A percentile compares a stretch with the other conserved stretches of the same genome.
phyloP scores from a whole-genome alignment of 352 stramenopile species.

The Phytophthora sp. region DNA sequence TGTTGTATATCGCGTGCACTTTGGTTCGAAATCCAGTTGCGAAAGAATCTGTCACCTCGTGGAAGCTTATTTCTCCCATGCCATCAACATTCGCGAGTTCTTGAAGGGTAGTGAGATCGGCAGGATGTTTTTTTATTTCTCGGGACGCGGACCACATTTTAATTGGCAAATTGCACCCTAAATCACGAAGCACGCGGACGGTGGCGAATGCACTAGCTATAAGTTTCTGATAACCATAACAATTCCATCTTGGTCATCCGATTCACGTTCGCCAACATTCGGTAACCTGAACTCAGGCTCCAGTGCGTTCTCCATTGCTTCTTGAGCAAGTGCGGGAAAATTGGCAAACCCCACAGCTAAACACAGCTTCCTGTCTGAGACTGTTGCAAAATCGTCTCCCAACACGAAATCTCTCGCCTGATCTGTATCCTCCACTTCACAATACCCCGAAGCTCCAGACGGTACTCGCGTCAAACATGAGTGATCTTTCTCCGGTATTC shows the following conservation, averaged over 20 bases:
- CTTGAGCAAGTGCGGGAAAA: constrained; percentile 24
- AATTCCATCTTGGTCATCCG: constrained; percentile 35
- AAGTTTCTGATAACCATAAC: constrained; percentile 60
- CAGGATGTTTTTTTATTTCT: constrained; percentile 32
- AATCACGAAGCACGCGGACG: constrained; percentile 34
- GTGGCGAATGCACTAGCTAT: constrained; percentile 44
- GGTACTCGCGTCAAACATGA: constrained; percentile 16
- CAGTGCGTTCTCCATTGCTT: constrained; percentile 3
- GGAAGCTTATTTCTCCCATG: constrained; percentile 31
- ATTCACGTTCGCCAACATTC: constrained; percentile 5
- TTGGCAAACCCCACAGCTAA: constrained; percentile 46
- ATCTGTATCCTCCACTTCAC: constrained; percentile 38
- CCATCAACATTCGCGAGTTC: constrained; percentile 16
- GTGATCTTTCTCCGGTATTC: constrained; percentile 14
- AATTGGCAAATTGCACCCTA: constrained; percentile 47
- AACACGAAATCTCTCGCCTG: constrained; percentile 31
- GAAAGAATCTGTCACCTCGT: constrained; percentile 24
- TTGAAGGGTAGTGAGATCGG: constrained; percentile 22
- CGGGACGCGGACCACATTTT: constrained; percentile 50
- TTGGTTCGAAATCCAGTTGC: constrained; percentile 54
- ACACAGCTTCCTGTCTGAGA: constrained; percentile 29
- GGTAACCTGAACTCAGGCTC: constrained; percentile 9
- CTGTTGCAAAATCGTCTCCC: constrained; percentile 35
- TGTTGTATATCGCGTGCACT: constrained; percentile 51
- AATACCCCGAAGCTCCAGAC: constrained; percentile 45